Conservation (phyloP, 2,329 filamentous ascomycete species). For the Aureobasidium sp. region DNA sequence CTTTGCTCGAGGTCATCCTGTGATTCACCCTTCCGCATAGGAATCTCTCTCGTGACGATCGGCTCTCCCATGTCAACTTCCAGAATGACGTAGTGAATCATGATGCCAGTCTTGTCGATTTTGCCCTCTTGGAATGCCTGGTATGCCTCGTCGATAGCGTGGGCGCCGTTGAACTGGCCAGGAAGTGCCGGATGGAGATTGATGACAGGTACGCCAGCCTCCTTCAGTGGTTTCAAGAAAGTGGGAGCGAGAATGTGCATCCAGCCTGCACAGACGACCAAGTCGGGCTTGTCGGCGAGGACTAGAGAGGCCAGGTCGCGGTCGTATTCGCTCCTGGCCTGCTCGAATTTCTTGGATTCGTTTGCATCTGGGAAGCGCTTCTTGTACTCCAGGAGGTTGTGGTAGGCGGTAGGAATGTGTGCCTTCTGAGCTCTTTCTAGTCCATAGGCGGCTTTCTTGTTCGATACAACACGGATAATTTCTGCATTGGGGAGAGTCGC, state of each 20-base stretch:
- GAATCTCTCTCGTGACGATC: constrained; percentile 63
- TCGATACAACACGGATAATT: constrained; percentile 58
- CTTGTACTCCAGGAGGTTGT: constrained; percentile 72
- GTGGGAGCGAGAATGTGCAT: constrained; percentile 70
- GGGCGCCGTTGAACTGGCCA: constrained; percentile 63
- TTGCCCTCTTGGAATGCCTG: constrained; percentile 62
- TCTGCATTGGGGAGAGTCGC: constrained; percentile 42
- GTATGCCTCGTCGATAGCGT: constrained; percentile 70
- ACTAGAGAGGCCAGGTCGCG: constrained; percentile 63
- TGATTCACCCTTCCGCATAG: constrained; percentile 49
- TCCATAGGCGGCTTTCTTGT: constrained; percentile 56
- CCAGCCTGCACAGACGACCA: constrained; percentile 77
- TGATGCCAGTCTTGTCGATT: constrained; percentile 65
- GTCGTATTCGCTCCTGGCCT: constrained; percentile 62
- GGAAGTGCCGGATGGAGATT: constrained; percentile 73
- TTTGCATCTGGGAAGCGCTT: constrained; percentile 54
- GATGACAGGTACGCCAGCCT: constrained; percentile 59
- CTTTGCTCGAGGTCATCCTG: constrained; percentile 59
- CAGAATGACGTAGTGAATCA: constrained; percentile 72
- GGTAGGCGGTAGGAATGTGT: constrained; percentile 65
- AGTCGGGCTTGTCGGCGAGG: constrained; percentile 55
- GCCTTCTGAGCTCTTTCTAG: constrained; percentile 52
- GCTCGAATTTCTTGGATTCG: constrained; percentile 21
- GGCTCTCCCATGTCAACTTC: constrained; percentile 75
- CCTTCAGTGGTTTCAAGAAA: constrained; percentile 62